Evolutionary conservation across 805 yeast species (phyloP).

Genomic region (Starmerella vitae): DNA sequence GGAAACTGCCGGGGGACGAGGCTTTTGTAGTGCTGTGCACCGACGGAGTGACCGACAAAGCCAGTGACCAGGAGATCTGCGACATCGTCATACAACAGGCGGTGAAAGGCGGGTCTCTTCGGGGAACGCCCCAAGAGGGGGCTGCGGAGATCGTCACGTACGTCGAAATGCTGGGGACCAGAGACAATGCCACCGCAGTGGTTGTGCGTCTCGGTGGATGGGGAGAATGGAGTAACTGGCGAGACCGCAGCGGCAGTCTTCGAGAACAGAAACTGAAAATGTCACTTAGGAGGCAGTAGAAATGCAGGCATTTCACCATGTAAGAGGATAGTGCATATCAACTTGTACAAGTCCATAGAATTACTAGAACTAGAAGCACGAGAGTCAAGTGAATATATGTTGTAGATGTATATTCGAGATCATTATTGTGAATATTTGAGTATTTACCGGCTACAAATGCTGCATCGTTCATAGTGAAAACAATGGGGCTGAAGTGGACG

Average conservation of each 20-base stretch:
- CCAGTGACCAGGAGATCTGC: constrained; percentile 81
- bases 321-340: background rate
- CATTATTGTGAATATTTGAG: too few relatives aligned
- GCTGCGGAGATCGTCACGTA: constrained; percentile 76
- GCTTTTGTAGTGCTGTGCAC: constrained; percentile 68
- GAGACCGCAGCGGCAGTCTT: constrained; percentile 68
- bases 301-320: background rate
- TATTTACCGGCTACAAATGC: too few relatives aligned
- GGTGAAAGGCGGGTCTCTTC: constrained; percentile 40
- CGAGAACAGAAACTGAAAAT: constrained; percentile 37
- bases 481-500: too few relatives aligned
- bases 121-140: constrained; percentile 72
- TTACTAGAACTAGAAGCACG: background rate
- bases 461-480: too few relatives aligned
- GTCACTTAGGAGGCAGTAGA: constrained; percentile 9
- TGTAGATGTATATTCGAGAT: too few relatives aligned
- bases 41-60: constrained; percentile 74
- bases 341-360: too few relatives aligned
- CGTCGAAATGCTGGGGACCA: constrained; percentile 77
- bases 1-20: constrained; percentile 62
- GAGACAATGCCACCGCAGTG: constrained; percentile 90
- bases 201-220: constrained; percentile 74
- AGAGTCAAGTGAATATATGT: too few relatives aligned
- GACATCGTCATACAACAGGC: constrained; percentile 66
- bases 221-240: constrained; percentile 75